These are phyloP conservation scores for Halophytophthora batemanensis DNA, from an alignment of 352 stramenopile species.

Conservation along the genomic window DNA sequence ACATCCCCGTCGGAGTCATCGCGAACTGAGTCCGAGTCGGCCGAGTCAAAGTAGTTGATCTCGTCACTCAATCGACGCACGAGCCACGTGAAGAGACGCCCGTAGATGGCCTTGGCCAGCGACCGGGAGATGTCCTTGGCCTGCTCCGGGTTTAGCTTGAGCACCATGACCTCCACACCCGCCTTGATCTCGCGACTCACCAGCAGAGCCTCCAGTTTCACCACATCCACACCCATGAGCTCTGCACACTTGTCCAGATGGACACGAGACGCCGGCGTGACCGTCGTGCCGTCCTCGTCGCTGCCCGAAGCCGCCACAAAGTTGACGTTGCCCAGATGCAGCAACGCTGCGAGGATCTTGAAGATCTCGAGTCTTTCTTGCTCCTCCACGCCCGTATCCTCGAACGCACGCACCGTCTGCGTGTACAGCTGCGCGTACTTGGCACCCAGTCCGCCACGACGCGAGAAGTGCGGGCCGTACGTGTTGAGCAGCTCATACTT, in stretches of 20 bases:
- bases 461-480: conserved; percentile 53
- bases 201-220: conserved; percentile 86
- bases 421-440: conserved; percentile 60
- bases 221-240: conserved; percentile 82
- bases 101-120: conserved; percentile 96
- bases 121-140: conserved; percentile 91
- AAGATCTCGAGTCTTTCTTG: conserved; percentile 57
- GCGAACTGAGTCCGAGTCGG: conserved; percentile 24
- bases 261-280: conserved; percentile 30
- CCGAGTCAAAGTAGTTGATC: conserved; percentile 71
- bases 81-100: conserved; percentile 94
- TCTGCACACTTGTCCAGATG: conserved; percentile 82
- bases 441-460: conserved; percentile 26
- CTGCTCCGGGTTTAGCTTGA: conserved; percentile 67
- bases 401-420: conserved; percentile 71
- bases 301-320: conserved; percentile 44
- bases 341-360: conserved; percentile 82
- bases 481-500: conserved; percentile 90
- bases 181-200: conserved; percentile 91
- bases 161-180: conserved; percentile 83
- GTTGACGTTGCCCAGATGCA: conserved; percentile 95
- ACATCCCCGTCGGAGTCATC: conserved; percentile 44
- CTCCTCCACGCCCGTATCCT: conserved; percentile 62
- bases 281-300: conserved; percentile 44
- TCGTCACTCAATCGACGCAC: conserved; percentile 81